Base-by-base conservation (phyloP, 768 basidiomycete species). In the Trametes cingulata region DNA sequence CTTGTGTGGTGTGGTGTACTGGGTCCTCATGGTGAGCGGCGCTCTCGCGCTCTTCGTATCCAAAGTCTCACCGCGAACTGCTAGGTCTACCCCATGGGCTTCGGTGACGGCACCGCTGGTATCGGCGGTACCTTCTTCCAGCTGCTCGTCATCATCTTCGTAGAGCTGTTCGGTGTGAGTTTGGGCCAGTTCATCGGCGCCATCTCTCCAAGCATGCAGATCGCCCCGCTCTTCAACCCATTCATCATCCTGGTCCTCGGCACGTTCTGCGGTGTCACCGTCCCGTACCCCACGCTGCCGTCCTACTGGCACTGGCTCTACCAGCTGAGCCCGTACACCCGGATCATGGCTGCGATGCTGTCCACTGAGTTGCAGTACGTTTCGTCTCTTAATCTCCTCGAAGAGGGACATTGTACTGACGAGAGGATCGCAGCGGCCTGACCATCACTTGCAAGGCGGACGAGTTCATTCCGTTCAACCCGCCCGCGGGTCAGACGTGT, bases 251-350 rank as follows among this genome's bases (percentile, higher is more conserved):
- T 87, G 33, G 76, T 88, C 39, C 81, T 92, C 51, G 74, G 82
- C 4, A 80, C 85, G 15, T 93, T 93, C 82, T 91, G 89, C 65
- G 92, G 92, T 69, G 89, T 92, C 15, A 87, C 88, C 1, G 83
- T 92, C 55, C 90, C 89, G 0, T 87, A 81, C 58, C 82, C 85
- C 0, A 79, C 78, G 4, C 72, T 92, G 71, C 78, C 80, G 10
- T 69, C 71, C 27, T 91, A 91, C 78, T 91, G 88, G 88, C 76
- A 82, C 62, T 93, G 91, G 90, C 72, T 93, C 15, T 93, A 93
- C 72, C 78, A 85, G 61, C 74, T 89, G 8, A 76, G 78, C 45
- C 91, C 91, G 0, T 90, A 85, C 71, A 91, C 88, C 0, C 82
- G 89, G 22, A 77, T 84, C 12, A 72, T 93, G 24, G 80, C 85